Evolutionary conservation across 2,329 filamentous ascomycete species (phyloP).

Genomic region (Exophiala sideris): DNA sequence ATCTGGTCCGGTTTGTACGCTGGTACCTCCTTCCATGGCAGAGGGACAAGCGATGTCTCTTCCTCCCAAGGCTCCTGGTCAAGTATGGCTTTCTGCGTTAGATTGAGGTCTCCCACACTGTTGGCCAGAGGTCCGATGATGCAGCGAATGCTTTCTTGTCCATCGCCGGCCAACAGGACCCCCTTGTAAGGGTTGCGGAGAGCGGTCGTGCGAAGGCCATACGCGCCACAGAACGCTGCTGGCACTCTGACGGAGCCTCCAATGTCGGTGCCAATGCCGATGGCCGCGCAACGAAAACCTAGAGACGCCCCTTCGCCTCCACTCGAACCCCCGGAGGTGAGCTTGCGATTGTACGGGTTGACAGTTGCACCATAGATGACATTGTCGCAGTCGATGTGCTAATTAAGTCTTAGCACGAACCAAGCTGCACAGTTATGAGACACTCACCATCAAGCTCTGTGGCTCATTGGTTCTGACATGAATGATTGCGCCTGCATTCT

Average conservation of each 20-base stretch:
- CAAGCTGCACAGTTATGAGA: background rate
- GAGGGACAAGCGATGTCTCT: constrained; percentile 49
- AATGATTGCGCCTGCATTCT: constrained; percentile 40
- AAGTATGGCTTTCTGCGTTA: constrained; percentile 42
- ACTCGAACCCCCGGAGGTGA: constrained; percentile 53
- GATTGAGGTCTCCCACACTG: constrained; percentile 46
- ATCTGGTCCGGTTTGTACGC: constrained; percentile 33
- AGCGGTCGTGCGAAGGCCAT: constrained; percentile 39
- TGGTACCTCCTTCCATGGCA: constrained; percentile 47
- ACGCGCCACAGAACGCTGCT: constrained; percentile 33
- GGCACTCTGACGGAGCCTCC: constrained; percentile 37
- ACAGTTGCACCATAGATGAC: constrained; percentile 42
- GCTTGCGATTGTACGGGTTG: constrained; percentile 52
- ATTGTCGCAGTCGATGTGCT: constrained; percentile 37
- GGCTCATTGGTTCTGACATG: constrained; percentile 55
- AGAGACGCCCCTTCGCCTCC: constrained; percentile 58
- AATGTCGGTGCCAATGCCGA: constrained; percentile 50
- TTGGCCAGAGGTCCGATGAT: constrained; percentile 56
- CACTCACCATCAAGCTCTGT: constrained; percentile 47
- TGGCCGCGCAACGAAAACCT: constrained; percentile 49
- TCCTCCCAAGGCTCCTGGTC: constrained; percentile 50
- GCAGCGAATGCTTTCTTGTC: constrained; percentile 38
- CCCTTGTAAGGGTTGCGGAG: constrained; percentile 37
- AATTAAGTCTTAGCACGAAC: background rate
- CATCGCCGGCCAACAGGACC: constrained; percentile 2